These are phyloP conservation scores for Coemansia sp. DNA, from an alignment of 192 early-diverging fungal genomes.

Conservation along the genomic window DNA sequence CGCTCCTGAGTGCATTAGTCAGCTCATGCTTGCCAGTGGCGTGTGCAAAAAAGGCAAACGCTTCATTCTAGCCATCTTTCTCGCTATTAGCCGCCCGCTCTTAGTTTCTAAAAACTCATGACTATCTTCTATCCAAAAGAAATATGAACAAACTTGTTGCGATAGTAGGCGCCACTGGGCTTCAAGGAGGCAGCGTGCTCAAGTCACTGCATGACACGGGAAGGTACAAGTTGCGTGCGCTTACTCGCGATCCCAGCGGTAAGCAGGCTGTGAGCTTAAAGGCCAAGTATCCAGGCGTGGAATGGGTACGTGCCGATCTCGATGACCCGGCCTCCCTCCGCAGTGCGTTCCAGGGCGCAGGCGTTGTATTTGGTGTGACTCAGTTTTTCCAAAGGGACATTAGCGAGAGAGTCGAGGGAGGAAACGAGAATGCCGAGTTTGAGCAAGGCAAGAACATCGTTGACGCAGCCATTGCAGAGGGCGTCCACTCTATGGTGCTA, in stretches of 20 bases:
- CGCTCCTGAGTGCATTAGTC: background rate
- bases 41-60: too few relatives aligned
- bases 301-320: conserved; percentile 22
- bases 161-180: conserved; percentile 40
- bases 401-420: background rate
- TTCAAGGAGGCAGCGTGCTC: conserved; percentile 42
- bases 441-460: conserved; percentile 33
- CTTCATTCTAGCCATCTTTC: too few relatives aligned
- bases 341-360: conserved; percentile 19
- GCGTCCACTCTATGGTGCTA: conserved; percentile 21
- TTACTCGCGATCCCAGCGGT: conserved; percentile 23
- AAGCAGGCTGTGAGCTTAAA: conserved; percentile 8
- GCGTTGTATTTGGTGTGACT: conserved; percentile 37
- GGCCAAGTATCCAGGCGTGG: conserved; percentile 25
- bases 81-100: too few relatives aligned
- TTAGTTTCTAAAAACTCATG: background rate
- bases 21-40: too few relatives aligned
- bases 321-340: conserved; percentile 18
- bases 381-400: conserved; percentile 23
- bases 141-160: conserved; percentile 26
- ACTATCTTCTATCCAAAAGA: too few relatives aligned
- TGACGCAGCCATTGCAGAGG: conserved; percentile 31
- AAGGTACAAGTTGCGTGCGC: conserved; percentile 28
- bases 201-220: conserved; percentile 20
- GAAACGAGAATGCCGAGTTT: conserved; percentile 27